Evolutionary conservation across 1,284 basidiomycete genomes (phyloP).

Genomic region (Cutaneotrichosporon sp.): DNA sequence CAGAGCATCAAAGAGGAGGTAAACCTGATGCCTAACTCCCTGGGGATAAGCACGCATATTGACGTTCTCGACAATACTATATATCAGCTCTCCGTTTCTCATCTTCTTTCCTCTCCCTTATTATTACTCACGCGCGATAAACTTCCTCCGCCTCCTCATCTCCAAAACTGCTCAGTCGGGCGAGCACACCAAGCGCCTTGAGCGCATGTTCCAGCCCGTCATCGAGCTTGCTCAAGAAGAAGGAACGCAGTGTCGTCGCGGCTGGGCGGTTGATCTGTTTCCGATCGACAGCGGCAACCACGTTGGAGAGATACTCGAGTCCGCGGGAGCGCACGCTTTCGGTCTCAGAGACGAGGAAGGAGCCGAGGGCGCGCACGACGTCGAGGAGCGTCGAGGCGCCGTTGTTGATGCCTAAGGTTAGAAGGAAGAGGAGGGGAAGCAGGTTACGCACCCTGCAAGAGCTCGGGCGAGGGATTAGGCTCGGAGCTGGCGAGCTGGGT

Average conservation of each 20-base stretch:
- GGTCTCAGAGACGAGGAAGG: constrained; percentile 82
- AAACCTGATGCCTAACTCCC: constrained; percentile 76
- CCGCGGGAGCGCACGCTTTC: constrained; percentile 62
- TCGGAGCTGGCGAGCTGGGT: constrained; percentile 50
- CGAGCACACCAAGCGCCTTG: constrained; percentile 69
- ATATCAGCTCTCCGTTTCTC: not conserved
- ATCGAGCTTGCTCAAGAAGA: constrained; percentile 83
- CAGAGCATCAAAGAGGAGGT: constrained; percentile 76
- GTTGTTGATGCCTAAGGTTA: constrained; percentile 63
- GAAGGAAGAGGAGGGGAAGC: not conserved
- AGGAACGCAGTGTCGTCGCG: constrained; percentile 79
- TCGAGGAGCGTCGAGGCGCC: constrained; percentile 67
- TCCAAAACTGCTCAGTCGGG: constrained; percentile 65
- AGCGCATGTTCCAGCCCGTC: constrained; percentile 78
- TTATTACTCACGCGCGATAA: constrained; percentile 66
- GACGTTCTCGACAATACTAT: constrained; percentile 75
- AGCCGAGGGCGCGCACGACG: constrained; percentile 82
- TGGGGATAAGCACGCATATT: constrained; percentile 80
- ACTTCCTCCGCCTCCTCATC: constrained; percentile 69
- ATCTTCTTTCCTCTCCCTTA: not conserved
- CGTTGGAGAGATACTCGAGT: constrained; percentile 55
- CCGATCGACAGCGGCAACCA: constrained; percentile 63
- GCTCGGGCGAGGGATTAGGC: constrained; percentile 38
- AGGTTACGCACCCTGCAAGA: constrained; percentile 38
- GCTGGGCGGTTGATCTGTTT: constrained; percentile 75